Conservation (phyloP, 345 rosid species). For the Populus euphratica region DNA sequence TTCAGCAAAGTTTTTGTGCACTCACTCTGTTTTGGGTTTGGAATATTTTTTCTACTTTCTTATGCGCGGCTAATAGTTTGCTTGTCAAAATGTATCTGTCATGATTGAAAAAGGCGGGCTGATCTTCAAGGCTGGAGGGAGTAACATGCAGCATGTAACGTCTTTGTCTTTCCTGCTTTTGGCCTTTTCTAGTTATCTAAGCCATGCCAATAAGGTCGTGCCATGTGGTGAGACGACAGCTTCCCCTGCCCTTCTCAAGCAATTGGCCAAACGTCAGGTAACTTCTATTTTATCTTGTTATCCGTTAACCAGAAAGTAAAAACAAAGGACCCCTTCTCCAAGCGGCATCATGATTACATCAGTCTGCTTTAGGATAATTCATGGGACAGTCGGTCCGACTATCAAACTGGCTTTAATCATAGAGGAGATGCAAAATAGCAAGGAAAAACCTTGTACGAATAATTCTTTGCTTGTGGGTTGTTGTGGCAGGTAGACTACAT, state of each 20-base stretch:
- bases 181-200: constrained; percentile 29
- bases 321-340: neutral
- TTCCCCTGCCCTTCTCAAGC: constrained; percentile 29
- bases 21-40: neutral
- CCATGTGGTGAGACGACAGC: constrained; percentile 24
- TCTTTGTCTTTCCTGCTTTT: constrained; percentile 34
- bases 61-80: neutral
- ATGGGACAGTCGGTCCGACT: neutral
- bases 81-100: too few relatives aligned
- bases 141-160: constrained; percentile 41
- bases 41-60: neutral
- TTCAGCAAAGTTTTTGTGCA: neutral
- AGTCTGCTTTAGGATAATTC: neutral
- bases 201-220: constrained; percentile 34
- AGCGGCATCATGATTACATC: neutral
- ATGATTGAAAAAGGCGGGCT: constrained; percentile 19
- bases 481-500: constrained; percentile 32
- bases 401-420: neutral
- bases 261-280: constrained; percentile 35
- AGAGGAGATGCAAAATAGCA: neutral
- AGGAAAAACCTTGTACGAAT: neutral
- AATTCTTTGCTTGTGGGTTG: neutral
- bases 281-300: neutral
- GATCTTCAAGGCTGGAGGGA: constrained; percentile 38
- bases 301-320: neutral